A percentile compares a stretch with the other conserved stretches of the same genome.
phyloP scores from a whole-genome alignment of 148 eudicot species.

The Oxyria digyna region DNA sequence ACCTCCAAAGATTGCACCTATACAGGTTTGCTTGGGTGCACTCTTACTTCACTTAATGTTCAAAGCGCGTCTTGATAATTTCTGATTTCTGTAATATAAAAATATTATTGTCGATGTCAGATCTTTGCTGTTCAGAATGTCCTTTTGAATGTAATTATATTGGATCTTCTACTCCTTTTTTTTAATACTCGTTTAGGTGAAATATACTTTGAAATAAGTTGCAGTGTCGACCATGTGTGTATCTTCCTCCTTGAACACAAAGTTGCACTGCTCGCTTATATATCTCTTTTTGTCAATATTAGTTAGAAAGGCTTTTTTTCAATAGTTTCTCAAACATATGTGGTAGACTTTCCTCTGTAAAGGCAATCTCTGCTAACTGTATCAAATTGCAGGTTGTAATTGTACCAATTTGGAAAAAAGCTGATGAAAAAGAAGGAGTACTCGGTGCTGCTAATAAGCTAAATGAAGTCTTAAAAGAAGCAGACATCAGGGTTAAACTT shows the following conservation, averaged over 20 bases:
- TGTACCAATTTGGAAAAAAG: slow-evolving; percentile 95
- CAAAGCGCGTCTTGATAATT: background rate
- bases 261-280: background rate
- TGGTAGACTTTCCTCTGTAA: background rate
- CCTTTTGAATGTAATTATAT: background rate
- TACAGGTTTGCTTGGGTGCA: slow-evolving; percentile 47
- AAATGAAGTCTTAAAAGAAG: slow-evolving; percentile 47
- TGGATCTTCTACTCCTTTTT: background rate
- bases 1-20: slow-evolving; percentile 89
- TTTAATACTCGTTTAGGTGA: background rate
- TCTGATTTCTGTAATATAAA: background rate
- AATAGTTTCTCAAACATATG: background rate
- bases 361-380: background rate
- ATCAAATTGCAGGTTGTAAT: slow-evolving; percentile 51
- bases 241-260: background rate
- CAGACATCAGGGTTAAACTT: slow-evolving; percentile 70
- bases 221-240: background rate
- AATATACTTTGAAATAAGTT: background rate
- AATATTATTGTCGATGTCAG: background rate
- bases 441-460: slow-evolving; percentile 56
- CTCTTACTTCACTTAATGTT: slow-evolving; percentile 4
- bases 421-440: slow-evolving; percentile 64
- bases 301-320: background rate
- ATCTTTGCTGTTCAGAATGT: background rate
- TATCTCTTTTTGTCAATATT: background rate